Evolutionary conservation across 2,329 filamentous ascomycete genomes (phyloP).

Genomic region (Aotearoamyces nothofagi): DNA sequence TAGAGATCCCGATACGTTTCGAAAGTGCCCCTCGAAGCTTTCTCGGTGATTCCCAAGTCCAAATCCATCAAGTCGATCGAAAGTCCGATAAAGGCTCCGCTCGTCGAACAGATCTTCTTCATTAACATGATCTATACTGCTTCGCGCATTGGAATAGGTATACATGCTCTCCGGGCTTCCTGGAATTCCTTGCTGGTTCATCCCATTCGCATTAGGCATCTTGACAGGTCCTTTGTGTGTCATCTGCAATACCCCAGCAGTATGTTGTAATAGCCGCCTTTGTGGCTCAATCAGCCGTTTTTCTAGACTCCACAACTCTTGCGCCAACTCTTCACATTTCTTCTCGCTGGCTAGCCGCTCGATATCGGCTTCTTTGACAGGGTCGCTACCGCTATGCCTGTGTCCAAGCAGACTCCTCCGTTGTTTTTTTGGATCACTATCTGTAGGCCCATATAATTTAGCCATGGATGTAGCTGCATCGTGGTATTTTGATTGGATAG

Average conservation of each 20-base stretch:
- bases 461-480: constrained; percentile 83
- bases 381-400: constrained; percentile 25
- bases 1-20: constrained; percentile 7
- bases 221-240: constrained; percentile 62
- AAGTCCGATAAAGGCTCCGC: constrained; percentile 53
- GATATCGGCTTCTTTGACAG: constrained; percentile 43
- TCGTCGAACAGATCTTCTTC: constrained; percentile 61
- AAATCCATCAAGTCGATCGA: constrained; percentile 45
- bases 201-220: constrained; percentile 24
- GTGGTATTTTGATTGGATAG: constrained; percentile 83
- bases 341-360: constrained; percentile 61
- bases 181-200: constrained; percentile 36
- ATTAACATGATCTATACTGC: constrained; percentile 37
- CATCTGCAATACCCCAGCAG: constrained; percentile 79
- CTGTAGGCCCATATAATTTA: constrained; percentile 58
- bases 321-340: constrained; percentile 73
- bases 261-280: constrained; percentile 69
- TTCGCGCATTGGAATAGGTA: constrained; percentile 46
- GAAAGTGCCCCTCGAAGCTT: constrained; percentile 9
- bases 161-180: constrained; percentile 67
- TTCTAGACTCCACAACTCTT: constrained; percentile 68
- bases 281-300: constrained; percentile 63
- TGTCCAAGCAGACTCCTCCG: constrained; percentile 32
- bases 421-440: constrained; percentile 33
- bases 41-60: constrained; percentile 11